phyloP scores from a whole-genome alignment of 164 flowering plant genomes.

The Stephania cephalantha region DNA sequence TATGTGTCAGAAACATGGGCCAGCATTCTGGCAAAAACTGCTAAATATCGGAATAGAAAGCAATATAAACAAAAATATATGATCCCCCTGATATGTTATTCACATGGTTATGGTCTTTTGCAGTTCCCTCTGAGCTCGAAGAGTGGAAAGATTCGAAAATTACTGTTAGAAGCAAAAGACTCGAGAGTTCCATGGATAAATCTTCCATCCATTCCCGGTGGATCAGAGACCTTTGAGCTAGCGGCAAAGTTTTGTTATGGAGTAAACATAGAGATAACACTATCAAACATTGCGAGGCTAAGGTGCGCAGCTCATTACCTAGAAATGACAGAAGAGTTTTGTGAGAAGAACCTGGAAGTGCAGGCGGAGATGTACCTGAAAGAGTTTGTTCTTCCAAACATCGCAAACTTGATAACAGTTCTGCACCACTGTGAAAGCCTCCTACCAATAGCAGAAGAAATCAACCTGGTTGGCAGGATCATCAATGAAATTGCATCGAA shows the following conservation, averaged over 20 bases:
- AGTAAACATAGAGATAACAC: conserved; percentile 59
- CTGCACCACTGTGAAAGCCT: conserved; percentile 73
- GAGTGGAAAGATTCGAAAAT: conserved; percentile 75
- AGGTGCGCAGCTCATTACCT: conserved; percentile 67
- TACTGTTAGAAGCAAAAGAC: conserved; percentile 69
- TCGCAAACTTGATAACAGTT: conserved; percentile 64
- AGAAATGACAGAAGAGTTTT: conserved; percentile 86
- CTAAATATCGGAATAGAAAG: not conserved
- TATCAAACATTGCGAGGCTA: conserved; percentile 71
- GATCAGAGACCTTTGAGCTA: conserved; percentile 84
- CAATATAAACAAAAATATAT: not conserved
- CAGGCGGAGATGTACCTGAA: conserved; percentile 58
- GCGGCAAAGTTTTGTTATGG: conserved; percentile 97
- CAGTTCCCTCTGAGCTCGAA: conserved; percentile 94
- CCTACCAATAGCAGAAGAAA: conserved; percentile 71
- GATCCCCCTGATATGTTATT: not conserved
- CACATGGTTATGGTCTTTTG: conserved; percentile 14
- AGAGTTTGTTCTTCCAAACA: conserved; percentile 63
- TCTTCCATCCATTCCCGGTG: conserved; percentile 68
- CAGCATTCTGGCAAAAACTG: not conserved
- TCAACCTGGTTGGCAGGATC: conserved; percentile 49
- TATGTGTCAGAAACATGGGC: not conserved
- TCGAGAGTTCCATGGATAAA: conserved; percentile 48
- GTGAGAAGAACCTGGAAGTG: conserved; percentile 71
- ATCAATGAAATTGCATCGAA: conserved; percentile 68